Base-by-base conservation (phyloP, 148 eudicot species). In the Pharnaceum exiguum region DNA sequence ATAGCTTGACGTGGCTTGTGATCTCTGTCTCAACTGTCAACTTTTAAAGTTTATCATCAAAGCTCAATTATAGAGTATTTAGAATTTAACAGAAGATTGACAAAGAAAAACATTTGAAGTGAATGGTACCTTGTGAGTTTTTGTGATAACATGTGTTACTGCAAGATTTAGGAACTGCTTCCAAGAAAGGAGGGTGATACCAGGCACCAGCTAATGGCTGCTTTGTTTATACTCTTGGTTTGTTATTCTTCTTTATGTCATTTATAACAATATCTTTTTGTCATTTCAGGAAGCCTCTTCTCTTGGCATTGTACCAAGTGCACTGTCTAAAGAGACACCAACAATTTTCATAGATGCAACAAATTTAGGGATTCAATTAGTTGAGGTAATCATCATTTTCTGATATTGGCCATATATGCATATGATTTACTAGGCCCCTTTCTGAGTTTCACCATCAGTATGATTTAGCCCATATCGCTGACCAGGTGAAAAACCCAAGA, bases 231-330 rank as follows among this genome's bases (percentile, higher is more conserved):
- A 25, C n/a, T 10, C 23, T 19, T 9, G 33, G 33, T 18, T 33
- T 22, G 33, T 29, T 26, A n/a, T n/a, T n/a, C n/a, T 51, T 18
- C 52, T 26, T 35, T 29, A 36, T 55, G 19, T 53, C 56, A 46
- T 47, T 10, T 37, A 25, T 45, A 27, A 56, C 26, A 12, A 39
- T 17, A 37, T n/a, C 24, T n/a, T 43, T 44, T 57, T 38, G 23
- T 28, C 18, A 39, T 47, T 46, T 46, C 74, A 93, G 98, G 98
- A 93, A 75, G 96, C 95, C 66, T 83, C 96, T 66, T 83, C 86
- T 51, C 77, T 83, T 65, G 98, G 90, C 69, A 72, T 81, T 53
- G 76, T 88, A 28, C 91, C 96, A 42, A 30, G 56, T 62, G 82
- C 77, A 33, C 80, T 86, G 35, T 71, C 83, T 22, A 81, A 83